phyloP scores from a whole-genome alignment of 164 flowering plant species.

The Kingdonia uniflora region DNA sequence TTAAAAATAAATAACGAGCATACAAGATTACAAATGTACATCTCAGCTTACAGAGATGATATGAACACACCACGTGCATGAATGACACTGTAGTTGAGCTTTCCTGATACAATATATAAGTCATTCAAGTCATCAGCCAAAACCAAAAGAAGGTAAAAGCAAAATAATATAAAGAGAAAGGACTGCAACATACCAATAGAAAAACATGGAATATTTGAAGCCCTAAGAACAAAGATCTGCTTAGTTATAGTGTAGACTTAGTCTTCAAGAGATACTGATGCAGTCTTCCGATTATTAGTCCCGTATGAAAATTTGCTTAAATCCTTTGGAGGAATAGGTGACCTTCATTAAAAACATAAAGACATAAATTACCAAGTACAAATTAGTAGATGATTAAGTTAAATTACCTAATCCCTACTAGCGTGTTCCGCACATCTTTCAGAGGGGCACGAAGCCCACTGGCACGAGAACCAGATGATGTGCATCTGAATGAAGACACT shows the following conservation, averaged over 20 bases:
- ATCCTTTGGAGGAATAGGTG: conserved; percentile 16
- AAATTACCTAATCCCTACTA: conserved; percentile 31
- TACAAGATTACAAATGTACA: no score
- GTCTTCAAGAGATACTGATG: conserved; percentile 1
- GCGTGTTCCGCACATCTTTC: conserved; percentile 55
- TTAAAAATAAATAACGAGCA: no score
- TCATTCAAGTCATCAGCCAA: no score
- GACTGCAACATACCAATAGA: not conserved
- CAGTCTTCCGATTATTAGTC: conserved; percentile 28
- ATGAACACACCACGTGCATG: no score
- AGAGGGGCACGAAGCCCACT: conserved; percentile 97
- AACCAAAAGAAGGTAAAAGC: no score
- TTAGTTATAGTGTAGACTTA: not conserved
- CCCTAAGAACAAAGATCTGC: no score
- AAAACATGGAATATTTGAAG: not conserved
- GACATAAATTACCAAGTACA: not conserved
- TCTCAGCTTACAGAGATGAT: no score
- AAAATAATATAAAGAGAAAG: not conserved
- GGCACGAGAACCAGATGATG: conserved; percentile 81
- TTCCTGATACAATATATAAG: no score
- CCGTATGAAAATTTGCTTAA: conserved; percentile 39
- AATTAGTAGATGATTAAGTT: not conserved
- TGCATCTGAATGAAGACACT: conserved; percentile 55
- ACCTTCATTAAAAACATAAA: conserved; percentile 20
- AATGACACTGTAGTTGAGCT: no score